phyloP scores from a whole-genome alignment of 495 filamentous ascomycete species.

The Penicillium steckii region DNA sequence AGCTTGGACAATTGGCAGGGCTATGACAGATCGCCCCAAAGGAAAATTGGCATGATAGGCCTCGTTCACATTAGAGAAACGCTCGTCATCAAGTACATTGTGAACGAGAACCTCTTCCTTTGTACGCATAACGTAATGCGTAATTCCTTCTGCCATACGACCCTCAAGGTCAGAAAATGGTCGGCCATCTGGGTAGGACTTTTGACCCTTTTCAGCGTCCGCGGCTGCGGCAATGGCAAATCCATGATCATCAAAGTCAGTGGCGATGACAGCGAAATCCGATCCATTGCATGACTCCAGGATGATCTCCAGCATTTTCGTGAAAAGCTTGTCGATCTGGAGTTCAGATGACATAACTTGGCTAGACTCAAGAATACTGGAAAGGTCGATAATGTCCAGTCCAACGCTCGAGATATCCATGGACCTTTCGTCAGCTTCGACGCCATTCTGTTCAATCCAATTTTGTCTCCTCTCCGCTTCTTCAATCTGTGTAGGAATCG shows the following conservation, averaged over 20 bases:
- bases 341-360: slow-evolving; percentile 90
- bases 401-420: slow-evolving; percentile 47
- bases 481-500: slow-evolving; percentile 44
- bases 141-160: slow-evolving; percentile 73
- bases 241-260: slow-evolving; percentile 65
- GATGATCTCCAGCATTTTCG: slow-evolving; percentile 89
- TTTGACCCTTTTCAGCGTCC: slow-evolving; percentile 61
- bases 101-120: slow-evolving; percentile 80
- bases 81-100: slow-evolving; percentile 79
- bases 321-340: slow-evolving; percentile 76
- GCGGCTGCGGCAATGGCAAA: slow-evolving; percentile 81
- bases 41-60: slow-evolving; percentile 67
- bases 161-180: slow-evolving; percentile 62
- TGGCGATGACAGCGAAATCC: slow-evolving; percentile 74
- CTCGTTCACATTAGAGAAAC: slow-evolving; percentile 79
- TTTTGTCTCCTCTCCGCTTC: slow-evolving; percentile 61
- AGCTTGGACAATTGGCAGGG: slow-evolving; percentile 80
- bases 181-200: slow-evolving; percentile 56
- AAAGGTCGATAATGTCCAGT: slow-evolving; percentile 78
- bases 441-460: slow-evolving; percentile 70
- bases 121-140: slow-evolving; percentile 80
- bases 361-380: slow-evolving; percentile 82
- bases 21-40: slow-evolving; percentile 74
- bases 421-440: slow-evolving; percentile 32
- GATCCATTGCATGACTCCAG: slow-evolving; percentile 81